Conservation (phyloP, 163 green algal species). For the Chlorella variabilis region DNA sequence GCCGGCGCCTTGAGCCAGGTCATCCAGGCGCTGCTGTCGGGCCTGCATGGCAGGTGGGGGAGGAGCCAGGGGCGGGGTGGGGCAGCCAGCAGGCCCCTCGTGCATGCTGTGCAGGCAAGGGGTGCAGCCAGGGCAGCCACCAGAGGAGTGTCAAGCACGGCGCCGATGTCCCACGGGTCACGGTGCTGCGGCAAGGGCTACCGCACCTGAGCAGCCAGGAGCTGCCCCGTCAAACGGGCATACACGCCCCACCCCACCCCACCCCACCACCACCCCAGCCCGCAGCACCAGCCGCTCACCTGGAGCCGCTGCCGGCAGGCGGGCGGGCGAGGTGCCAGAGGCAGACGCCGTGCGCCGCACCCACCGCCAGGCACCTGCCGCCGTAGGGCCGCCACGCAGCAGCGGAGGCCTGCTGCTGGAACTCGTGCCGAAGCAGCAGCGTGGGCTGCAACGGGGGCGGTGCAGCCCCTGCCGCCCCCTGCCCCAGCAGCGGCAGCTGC, state of each 20-base stretch:
- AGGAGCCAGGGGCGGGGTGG: too few species aligned
- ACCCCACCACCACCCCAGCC: not conserved
- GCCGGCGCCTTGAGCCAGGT: constrained; percentile 28
- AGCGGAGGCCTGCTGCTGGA: constrained; percentile 21
- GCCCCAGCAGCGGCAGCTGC: constrained; percentile 34
- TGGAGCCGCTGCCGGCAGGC: constrained; percentile 6
- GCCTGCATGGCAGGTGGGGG: not conserved
- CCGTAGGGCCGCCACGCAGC: constrained; percentile 47
- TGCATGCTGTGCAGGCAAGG: too few species aligned
- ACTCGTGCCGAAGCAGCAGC: constrained; percentile 26
- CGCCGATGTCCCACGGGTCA: too few species aligned
- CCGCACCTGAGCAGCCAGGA: too few species aligned
- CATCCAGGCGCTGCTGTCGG: constrained; percentile 35
- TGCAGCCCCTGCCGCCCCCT: not conserved
- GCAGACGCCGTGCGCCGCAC: constrained; percentile 42
- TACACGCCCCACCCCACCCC: too few species aligned
- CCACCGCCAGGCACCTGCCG: constrained; percentile 47
- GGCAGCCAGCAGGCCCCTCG: not conserved
- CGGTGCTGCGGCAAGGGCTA: too few species aligned
- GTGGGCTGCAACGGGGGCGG: constrained; percentile 4
- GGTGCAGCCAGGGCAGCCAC: not conserved
- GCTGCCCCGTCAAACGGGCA: too few species aligned
- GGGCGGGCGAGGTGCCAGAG: constrained; percentile 48
- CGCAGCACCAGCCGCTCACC: not conserved
- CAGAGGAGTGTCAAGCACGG: too few species aligned